A percentile compares a stretch with the other conserved stretches of the same genome.
phyloP scores from a whole-genome alignment of 176 grass and related monocot species.

The Eragrostis nindensis region DNA sequence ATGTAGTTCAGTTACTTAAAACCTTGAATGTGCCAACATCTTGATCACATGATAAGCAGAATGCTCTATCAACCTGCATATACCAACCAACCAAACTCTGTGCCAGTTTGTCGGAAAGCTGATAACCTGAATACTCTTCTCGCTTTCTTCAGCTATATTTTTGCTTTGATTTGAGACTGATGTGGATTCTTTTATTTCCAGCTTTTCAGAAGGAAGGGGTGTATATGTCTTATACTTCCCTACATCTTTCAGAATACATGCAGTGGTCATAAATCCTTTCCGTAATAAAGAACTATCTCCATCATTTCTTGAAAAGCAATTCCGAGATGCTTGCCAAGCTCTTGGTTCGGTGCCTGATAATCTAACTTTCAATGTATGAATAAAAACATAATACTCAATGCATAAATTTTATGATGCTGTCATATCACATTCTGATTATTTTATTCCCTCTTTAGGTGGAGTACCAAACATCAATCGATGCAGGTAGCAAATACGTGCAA shows the following conservation, averaged over 20 bases:
- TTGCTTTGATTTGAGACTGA: constrained; percentile 30
- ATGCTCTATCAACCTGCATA: not conserved
- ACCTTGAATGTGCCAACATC: not conserved
- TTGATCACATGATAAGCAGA: constrained; percentile 11
- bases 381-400: constrained; percentile 5
- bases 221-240: constrained; percentile 94
- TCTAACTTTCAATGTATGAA: constrained; percentile 62
- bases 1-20: constrained; percentile 4
- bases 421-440: constrained; percentile 42
- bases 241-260: constrained; percentile 60
- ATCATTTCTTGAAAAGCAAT: constrained; percentile 88
- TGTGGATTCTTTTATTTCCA: constrained; percentile 51
- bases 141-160: constrained; percentile 8
- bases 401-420: constrained; percentile 24
- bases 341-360: constrained; percentile 54
- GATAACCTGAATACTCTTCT: constrained; percentile 7
- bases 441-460: constrained; percentile 66
- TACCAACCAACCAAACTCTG: not conserved
- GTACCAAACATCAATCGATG: constrained; percentile 76
- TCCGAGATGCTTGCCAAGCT: constrained; percentile 78
- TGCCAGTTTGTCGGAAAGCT: not conserved
- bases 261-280: constrained; percentile 85
- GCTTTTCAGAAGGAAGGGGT: constrained; percentile 86
- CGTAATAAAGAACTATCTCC: constrained; percentile 92
- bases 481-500: constrained; percentile 82